phyloP scores from a whole-genome alignment of 2,329 filamentous ascomycete species.

The Trichoderma endophyticum region DNA sequence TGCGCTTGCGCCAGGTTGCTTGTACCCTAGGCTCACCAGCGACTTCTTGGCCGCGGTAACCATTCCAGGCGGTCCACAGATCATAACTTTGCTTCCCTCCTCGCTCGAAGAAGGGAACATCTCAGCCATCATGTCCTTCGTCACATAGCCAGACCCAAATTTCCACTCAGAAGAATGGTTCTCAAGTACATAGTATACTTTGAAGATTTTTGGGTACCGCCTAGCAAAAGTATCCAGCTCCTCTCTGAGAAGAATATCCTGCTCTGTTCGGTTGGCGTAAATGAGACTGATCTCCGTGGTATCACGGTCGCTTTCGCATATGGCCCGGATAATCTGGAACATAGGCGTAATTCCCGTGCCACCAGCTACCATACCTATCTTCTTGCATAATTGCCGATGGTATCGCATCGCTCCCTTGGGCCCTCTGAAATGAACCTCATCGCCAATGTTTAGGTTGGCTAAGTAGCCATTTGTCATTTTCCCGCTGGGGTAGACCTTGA shows the following conservation, averaged over 20 bases:
- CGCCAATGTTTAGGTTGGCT: conserved; percentile 44
- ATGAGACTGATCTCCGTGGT: conserved; percentile 54
- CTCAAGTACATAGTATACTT: conserved; percentile 54
- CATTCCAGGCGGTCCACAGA: conserved; percentile 62
- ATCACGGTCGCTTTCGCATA: conserved; percentile 58
- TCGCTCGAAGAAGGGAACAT: conserved; percentile 43
- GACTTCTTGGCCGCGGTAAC: conserved; percentile 54
- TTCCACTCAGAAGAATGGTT: conserved; percentile 45
- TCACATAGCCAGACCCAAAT: conserved; percentile 50
- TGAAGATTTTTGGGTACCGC: conserved; percentile 51
- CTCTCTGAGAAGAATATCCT: conserved; percentile 55
- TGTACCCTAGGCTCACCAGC: conserved; percentile 48
- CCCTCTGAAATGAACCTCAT: conserved; percentile 50
- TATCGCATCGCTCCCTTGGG: conserved; percentile 43
- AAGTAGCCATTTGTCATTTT: conserved; percentile 45
- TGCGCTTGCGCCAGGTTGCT: conserved; percentile 45
- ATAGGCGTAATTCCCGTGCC: conserved; percentile 35
- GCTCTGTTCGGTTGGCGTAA: conserved; percentile 57
- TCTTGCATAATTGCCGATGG: conserved; percentile 17
- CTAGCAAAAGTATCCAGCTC: conserved; percentile 54
- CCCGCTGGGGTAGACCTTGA: conserved; percentile 49
- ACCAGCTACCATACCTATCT: conserved; percentile 57
- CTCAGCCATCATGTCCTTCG: conserved; percentile 46
- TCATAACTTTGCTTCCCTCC: conserved; percentile 49
- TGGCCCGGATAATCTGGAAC: conserved; percentile 58